Percentiles rank a stretch among this genome's conserved stretches.
Conservation (phyloP, 768 basidiomycete genomes). For the Boletellus ananiceps region DNA sequence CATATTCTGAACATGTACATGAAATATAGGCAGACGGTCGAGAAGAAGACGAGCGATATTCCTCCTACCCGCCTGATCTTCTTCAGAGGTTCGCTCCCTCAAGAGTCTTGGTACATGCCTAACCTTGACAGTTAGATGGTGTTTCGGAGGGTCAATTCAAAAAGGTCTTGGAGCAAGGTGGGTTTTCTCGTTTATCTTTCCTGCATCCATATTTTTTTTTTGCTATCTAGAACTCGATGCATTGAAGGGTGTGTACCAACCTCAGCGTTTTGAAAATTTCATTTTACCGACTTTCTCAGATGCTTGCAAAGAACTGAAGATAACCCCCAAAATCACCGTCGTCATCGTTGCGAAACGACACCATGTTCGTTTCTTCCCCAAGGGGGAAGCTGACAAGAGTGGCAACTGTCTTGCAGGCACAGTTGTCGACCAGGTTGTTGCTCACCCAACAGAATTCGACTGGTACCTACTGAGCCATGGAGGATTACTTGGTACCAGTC, state of each 20-base stretch:
- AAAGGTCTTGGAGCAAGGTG: conserved; percentile 50
- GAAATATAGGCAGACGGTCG: conserved; percentile 48
- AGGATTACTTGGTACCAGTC: conserved; percentile 72
- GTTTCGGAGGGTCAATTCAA: conserved; percentile 55
- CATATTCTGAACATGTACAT: conserved; percentile 54
- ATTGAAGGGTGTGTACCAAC: conserved; percentile 45
- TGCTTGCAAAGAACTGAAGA: conserved; percentile 56
- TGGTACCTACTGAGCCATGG: conserved; percentile 77
- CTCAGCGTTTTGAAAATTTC: background rate
- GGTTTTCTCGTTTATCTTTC: conserved; percentile 7
- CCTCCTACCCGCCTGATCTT: conserved; percentile 71
- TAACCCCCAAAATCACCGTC: conserved; percentile 66
- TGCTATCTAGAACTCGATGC: conserved; percentile 47
- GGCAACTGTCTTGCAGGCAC: conserved; percentile 77
- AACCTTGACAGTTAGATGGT: conserved; percentile 36
- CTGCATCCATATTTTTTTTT: background rate
- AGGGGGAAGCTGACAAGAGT: conserved; percentile 52
- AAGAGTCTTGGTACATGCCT: background rate
- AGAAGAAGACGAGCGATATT: conserved; percentile 41
- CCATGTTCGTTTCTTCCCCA: conserved; percentile 52
- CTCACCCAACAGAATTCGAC: conserved; percentile 70
- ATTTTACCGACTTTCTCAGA: conserved; percentile 34
- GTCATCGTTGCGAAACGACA: conserved; percentile 70
- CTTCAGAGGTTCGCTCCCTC: conserved; percentile 53
- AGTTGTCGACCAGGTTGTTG: conserved; percentile 67